phyloP scores from a whole-genome alignment of 805 yeast genomes.

The Ogataea pignaliae region DNA sequence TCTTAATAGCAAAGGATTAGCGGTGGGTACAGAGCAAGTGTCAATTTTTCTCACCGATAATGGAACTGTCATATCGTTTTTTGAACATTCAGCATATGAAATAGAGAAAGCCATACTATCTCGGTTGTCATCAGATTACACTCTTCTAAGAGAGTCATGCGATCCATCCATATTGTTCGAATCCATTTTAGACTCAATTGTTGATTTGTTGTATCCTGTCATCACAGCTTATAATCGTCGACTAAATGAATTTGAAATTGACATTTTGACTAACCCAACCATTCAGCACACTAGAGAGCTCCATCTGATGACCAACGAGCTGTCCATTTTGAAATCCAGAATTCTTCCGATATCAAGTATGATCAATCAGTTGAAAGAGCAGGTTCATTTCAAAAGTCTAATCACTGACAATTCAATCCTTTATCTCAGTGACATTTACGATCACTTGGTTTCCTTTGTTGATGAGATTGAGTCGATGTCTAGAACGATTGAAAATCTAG shows the following conservation, averaged over 20 bases:
- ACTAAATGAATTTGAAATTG: constrained; percentile 46
- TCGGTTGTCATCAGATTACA: constrained; percentile 40
- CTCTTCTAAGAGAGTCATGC: constrained; percentile 45
- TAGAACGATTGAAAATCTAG: constrained; percentile 45
- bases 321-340: constrained; percentile 42
- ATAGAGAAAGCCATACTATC: constrained; percentile 48
- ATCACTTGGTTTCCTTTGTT: constrained; percentile 47
- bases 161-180: constrained; percentile 51
- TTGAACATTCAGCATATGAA: constrained; percentile 52
- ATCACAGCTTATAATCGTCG: constrained; percentile 46
- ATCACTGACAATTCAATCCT: constrained; percentile 41
- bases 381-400: constrained; percentile 23
- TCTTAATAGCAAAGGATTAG: constrained; percentile 35
- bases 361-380: constrained; percentile 42
- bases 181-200: constrained; percentile 49
- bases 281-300: constrained; percentile 47
- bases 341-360: constrained; percentile 45
- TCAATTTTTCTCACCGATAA: constrained; percentile 43
- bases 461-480: constrained; percentile 54
- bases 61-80: constrained; percentile 49
- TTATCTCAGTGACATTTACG: constrained; percentile 52
- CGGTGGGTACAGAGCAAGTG: constrained; percentile 53
- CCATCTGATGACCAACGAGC: constrained; percentile 50
- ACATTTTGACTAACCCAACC: constrained; percentile 46
- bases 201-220: constrained; percentile 51